These are phyloP conservation scores for Fusarium sp. DNA, from an alignment of 2,329 filamentous ascomycete genomes.

Conservation along the genomic window DNA sequence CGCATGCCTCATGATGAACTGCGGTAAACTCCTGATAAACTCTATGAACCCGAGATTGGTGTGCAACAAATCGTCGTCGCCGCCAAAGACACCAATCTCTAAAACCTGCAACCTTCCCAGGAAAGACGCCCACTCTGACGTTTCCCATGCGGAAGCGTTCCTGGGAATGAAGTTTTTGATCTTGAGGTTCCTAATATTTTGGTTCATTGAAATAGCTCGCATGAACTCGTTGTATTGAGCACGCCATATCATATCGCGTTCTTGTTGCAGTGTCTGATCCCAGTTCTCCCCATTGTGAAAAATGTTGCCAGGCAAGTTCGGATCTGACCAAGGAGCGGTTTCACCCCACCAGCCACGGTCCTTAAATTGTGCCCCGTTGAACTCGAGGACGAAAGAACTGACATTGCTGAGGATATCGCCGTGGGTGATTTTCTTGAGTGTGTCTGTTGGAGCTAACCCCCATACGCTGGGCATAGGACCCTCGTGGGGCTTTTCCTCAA, in stretches of 20 bases:
- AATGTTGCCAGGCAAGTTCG: rapidly evolving
- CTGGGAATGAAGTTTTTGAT: not conserved
- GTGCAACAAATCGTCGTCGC: not conserved
- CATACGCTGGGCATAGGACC: not conserved
- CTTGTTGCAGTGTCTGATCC: not conserved
- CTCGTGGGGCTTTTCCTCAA: not conserved
- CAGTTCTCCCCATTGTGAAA: not conserved
- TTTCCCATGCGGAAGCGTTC: not conserved
- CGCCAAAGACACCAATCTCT: not conserved
- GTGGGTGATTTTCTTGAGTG: not conserved
- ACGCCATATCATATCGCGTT: not conserved
- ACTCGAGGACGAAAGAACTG: not conserved
- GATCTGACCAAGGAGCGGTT: rapidly evolving
- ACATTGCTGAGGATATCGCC: not conserved
- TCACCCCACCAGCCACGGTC: not conserved
- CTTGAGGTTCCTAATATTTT: not conserved
- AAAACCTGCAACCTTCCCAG: not conserved
- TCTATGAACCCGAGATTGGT: rapidly evolving
- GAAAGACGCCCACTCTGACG: not conserved
- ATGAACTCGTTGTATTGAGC: not conserved
- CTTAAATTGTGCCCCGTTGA: not conserved
- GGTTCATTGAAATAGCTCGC: not conserved
- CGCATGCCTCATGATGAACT: not conserved
- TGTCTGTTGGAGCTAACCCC: not conserved
- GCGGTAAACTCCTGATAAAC: not conserved